Base-by-base conservation (phyloP, 2,329 filamentous ascomycete genomes). In the Ascochyta rabiei region DNA sequence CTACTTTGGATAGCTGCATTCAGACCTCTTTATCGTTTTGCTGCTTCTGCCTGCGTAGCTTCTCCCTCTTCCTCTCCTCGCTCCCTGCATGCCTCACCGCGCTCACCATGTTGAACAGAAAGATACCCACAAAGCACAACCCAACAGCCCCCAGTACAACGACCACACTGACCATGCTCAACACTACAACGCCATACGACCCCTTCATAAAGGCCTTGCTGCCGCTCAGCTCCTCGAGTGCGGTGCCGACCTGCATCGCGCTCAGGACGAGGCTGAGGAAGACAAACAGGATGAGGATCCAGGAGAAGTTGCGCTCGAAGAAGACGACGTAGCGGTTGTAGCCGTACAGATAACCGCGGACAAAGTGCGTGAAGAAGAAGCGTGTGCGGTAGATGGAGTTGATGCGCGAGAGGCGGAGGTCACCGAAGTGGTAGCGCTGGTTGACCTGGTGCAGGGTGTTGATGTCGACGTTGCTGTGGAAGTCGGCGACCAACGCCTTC, bases 311-410 rank as follows among this genome's bases (percentile, higher is more conserved):
- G 15, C 73, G 69, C 56, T 75, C 67, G 56, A 76, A 75, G 59
- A 75, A 76, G 21, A 73, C 67, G 4, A 68, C 71, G 47, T 76
- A 76, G 53, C 72, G 70, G 34, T 75, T 75, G 56, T 76, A 75
- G 2, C 71, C 71, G 44, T 75, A 76, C 12, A 76, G 47, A 41
- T 76, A 76, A 3, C 74, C 74, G 16, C 73, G 69, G 1, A 76
- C 70, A 34, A 75, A 76, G 46, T 75, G 67, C 24, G 67, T 70
- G 34, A 42, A 47, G 26, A 67, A 60, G 59, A 65, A 73, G 19
- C 70, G 65, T 4, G 59, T 67, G 24, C 74, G 67, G 50, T 75
- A 76, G 21, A 70, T 73, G 9, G 63, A 60, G 44, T 76, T 76
- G 44, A 76, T 70, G 12, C 74, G 60, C 0, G 71, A 67, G 1